Conservation (phyloP, 306 rosid genomes). For the Prunus salicina region DNA sequence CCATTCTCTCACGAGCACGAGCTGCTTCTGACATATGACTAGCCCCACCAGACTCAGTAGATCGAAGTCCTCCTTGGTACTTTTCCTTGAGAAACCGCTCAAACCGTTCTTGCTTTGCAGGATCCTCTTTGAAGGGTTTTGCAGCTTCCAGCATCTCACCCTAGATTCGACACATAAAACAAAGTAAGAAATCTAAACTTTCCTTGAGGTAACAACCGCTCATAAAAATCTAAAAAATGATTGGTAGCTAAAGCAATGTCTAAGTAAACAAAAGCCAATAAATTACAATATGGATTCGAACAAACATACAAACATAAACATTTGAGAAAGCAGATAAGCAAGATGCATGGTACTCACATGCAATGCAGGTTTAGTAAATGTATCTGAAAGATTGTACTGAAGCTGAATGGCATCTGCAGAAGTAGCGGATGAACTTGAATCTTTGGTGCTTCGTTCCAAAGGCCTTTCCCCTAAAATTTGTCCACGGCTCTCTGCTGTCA, state of each 20-base stretch:
- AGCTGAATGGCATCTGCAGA: slow-evolving; percentile 59
- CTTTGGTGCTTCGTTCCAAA: slow-evolving; percentile 61
- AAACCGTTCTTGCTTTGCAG: slow-evolving; percentile 89
- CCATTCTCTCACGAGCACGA: slow-evolving; percentile 91
- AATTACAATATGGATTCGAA: not conserved
- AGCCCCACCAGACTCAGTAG: slow-evolving; percentile 65
- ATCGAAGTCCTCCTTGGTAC: slow-evolving; percentile 87
- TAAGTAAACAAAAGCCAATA: slow-evolving; percentile 1
- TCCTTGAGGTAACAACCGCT: not conserved
- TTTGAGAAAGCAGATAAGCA: not conserved
- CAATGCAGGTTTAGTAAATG: slow-evolving; percentile 66
- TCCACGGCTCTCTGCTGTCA: slow-evolving; percentile 90
- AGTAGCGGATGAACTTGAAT: slow-evolving; percentile 45
- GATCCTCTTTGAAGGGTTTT: slow-evolving; percentile 88
- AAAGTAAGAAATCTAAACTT: not conserved
- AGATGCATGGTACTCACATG: slow-evolving; percentile 51
- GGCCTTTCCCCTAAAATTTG: slow-evolving; percentile 84
- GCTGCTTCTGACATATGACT: slow-evolving; percentile 85
- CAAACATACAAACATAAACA: not conserved
- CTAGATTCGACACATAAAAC: slow-evolving; percentile 29
- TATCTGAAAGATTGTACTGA: slow-evolving; percentile 84
- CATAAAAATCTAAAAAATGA: not conserved
- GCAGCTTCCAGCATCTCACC: slow-evolving; percentile 45
- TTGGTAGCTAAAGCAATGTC: slow-evolving; percentile 7
- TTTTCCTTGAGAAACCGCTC: slow-evolving; percentile 86